These are phyloP conservation scores for Calonectria pteridis DNA, from an alignment of 2,329 filamentous ascomycete genomes.

Conservation along the genomic window DNA sequence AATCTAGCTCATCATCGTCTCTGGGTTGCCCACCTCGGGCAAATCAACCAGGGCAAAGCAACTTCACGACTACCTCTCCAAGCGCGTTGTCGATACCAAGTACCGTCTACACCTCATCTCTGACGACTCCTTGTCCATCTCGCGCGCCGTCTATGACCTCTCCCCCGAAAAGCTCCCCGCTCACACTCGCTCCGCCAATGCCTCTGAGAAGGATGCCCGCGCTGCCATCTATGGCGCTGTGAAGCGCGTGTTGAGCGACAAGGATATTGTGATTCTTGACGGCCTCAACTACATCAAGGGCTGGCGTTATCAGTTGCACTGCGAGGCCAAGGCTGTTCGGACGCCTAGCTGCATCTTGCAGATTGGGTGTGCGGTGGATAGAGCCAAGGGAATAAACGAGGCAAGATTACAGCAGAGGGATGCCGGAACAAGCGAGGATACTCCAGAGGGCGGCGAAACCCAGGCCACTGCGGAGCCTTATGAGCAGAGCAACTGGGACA, in stretches of 20 bases:
- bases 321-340: constrained; percentile 83
- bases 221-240: constrained; percentile 82
- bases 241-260: constrained; percentile 78
- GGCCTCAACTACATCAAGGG: constrained; percentile 91
- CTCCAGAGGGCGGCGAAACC: not conserved
- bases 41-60: constrained; percentile 76
- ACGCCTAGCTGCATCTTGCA: constrained; percentile 83
- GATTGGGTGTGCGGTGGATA: constrained; percentile 68
- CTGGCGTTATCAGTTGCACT: constrained; percentile 88
- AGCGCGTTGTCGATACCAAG: constrained; percentile 63
- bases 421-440: constrained; percentile 1
- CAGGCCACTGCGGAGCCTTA: constrained; percentile 58
- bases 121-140: constrained; percentile 77
- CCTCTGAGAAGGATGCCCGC: constrained; percentile 84
- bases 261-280: constrained; percentile 84
- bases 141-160: constrained; percentile 78
- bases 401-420: constrained; percentile 58
- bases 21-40: constrained; percentile 76
- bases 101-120: constrained; percentile 81
- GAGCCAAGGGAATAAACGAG: constrained; percentile 70
- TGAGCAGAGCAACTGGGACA: constrained; percentile 75
- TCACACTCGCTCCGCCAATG: constrained; percentile 77
- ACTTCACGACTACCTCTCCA: constrained; percentile 73
- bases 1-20: constrained; percentile 73
- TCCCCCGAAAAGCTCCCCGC: constrained; percentile 63